A percentile compares a stretch with the other conserved stretches of the same genome.
Evolutionary conservation across 2,329 filamentous ascomycete species (phyloP).

Genomic region (Xylaria sp.): DNA sequence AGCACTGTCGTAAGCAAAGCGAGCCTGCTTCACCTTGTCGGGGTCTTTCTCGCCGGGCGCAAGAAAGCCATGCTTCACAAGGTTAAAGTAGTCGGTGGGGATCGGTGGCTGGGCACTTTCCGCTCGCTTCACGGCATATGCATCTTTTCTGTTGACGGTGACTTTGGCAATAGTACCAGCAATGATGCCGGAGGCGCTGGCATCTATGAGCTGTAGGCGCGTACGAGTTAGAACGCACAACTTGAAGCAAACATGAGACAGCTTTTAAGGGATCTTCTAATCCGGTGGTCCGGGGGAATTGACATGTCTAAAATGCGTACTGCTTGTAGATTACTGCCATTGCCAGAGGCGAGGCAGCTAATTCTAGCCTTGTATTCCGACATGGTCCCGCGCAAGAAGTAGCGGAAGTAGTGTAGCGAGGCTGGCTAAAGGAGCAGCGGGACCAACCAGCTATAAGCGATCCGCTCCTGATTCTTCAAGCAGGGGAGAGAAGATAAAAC

Average conservation of each 20-base stretch:
- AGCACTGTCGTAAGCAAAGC: constrained; percentile 78
- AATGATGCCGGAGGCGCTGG: constrained; percentile 55
- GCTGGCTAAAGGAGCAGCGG: neutral
- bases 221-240: constrained; percentile 69
- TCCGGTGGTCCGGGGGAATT: neutral
- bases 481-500: neutral
- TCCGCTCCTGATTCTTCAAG: neutral
- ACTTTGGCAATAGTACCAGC: constrained; percentile 59
- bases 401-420: too few species aligned
- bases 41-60: constrained; percentile 70
- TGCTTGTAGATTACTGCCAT: constrained; percentile 38
- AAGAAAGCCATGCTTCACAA: constrained; percentile 76
- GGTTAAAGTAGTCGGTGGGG: constrained; percentile 83
- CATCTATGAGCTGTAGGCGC: constrained; percentile 71
- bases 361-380: constrained; percentile 37
- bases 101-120: constrained; percentile 64
- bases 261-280: neutral
- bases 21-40: constrained; percentile 63
- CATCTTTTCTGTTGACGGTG: constrained; percentile 61
- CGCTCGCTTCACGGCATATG: constrained; percentile 57
- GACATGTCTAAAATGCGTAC: constrained; percentile 16
- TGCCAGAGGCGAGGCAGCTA: constrained; percentile 40
- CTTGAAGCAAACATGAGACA: neutral
- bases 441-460: neutral
- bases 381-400: constrained; percentile 23